Evolutionary conservation across 441 rosid species (phyloP).

Genomic region (Adansonia gregorii): DNA sequence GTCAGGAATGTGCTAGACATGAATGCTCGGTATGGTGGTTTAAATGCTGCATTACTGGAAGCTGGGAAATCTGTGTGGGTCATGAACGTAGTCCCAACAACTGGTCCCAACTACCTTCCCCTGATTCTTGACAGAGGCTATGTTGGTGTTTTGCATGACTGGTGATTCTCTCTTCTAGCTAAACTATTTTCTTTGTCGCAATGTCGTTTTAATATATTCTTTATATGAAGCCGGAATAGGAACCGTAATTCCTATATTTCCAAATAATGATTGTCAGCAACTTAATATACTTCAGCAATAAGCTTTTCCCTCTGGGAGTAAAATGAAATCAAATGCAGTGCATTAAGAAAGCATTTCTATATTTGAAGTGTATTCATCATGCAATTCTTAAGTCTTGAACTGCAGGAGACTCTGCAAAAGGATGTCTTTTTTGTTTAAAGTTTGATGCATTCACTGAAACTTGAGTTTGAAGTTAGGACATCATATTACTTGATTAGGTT

Average conservation of each 20-base stretch:
- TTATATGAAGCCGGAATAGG: neutral
- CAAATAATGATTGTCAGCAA: neutral
- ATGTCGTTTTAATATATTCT: neutral
- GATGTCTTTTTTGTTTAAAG: neutral
- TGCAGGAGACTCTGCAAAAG: slow-evolving; percentile 6
- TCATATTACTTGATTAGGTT: neutral
- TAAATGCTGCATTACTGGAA: slow-evolving; percentile 81
- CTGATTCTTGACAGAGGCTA: slow-evolving; percentile 91
- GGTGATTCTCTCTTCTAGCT: slow-evolving; percentile 51
- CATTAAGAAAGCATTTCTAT: neutral
- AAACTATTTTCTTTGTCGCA: neutral
- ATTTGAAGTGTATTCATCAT: neutral
- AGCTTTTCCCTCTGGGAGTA: neutral
- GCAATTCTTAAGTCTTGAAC: neutral
- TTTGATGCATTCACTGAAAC: slow-evolving; percentile 5
- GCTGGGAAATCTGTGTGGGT: slow-evolving; percentile 90
- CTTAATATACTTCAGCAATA: neutral
- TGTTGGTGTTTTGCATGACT: slow-evolving; percentile 85
- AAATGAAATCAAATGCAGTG: neutral
- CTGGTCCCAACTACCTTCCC: slow-evolving; percentile 81
- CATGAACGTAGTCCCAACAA: slow-evolving; percentile 93
- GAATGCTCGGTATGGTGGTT: slow-evolving; percentile 94
- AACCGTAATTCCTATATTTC: neutral
- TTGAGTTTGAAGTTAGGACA: slow-evolving; percentile 4
- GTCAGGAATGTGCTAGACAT: slow-evolving; percentile 92